phyloP scores from a whole-genome alignment of 345 rosid genomes.

The Heritiera littoralis region DNA sequence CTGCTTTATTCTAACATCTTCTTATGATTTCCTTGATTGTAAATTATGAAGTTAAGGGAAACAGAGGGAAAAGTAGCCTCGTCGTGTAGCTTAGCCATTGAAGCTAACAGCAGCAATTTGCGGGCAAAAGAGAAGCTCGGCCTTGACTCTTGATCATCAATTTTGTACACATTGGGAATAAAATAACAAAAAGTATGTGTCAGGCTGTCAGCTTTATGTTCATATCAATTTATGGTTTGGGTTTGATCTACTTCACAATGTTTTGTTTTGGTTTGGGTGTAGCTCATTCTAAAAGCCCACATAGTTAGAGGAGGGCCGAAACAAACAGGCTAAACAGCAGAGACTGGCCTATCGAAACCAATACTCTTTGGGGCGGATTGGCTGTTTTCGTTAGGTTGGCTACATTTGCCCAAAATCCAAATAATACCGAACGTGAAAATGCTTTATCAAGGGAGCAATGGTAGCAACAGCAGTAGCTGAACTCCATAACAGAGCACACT shows the following conservation, averaged over 20 bases:
- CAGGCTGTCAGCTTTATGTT: not conserved
- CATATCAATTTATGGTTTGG: not conserved
- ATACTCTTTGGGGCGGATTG: too few relatives aligned
- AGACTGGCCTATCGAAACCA: not conserved
- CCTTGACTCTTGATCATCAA: not conserved
- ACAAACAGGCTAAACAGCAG: not conserved
- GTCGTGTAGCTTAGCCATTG: not conserved
- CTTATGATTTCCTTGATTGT: not conserved
- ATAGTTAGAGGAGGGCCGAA: not conserved
- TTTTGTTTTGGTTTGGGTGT: not conserved
- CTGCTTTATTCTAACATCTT: not conserved
- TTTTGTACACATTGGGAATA: not conserved
- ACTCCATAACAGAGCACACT: slow-evolving; percentile 57
- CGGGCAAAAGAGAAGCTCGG: not conserved
- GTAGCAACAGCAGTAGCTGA: slow-evolving; percentile 44
- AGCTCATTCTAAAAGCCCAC: not conserved
- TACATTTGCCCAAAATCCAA: too few relatives aligned
- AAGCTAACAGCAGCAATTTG: not conserved
- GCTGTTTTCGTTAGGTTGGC: too few relatives aligned
- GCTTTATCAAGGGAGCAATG: slow-evolving; percentile 30
- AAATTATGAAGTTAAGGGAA: not conserved
- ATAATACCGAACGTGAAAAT: not conserved
- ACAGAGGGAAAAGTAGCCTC: not conserved
- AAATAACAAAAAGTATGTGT: not conserved
- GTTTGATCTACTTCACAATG: not conserved